Evolutionary conservation across 2,329 filamentous ascomycete species (phyloP), one percentile per base, ranked within the genome.

Genomic region (Fusarium xylarioides): DNA sequence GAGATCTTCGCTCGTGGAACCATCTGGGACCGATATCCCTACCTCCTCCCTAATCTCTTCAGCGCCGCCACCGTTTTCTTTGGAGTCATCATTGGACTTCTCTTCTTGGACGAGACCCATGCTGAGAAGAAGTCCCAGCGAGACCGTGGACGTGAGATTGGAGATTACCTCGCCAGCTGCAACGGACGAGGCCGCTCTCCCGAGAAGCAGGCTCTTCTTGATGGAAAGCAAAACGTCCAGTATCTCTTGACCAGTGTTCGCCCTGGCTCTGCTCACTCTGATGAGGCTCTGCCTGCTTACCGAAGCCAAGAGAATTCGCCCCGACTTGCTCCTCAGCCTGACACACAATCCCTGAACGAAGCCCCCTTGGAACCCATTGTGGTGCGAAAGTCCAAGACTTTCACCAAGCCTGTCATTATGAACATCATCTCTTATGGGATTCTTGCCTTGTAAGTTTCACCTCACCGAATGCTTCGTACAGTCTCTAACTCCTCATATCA

Each of bases 51-150:
- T 40, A 98, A 98, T 81, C 83, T 97, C n/a, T 92, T 97, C 74
- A 97, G 95, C 82, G 92, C 94, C 37, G 85, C 86, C n/a, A 90
- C 96, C 21, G 92, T 97, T 15, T 83, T 92, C 43, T 85, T 93
- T 70, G 94, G 95, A 23, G 91, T 97, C 52, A 80, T 91, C 8
- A 88, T 96, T 59, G 95, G 95, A 23, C 85, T 97, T 61, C 83
- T 98, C 26, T 98, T 97, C 79, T 86, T 99, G 62, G 95, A 99
- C 80, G 96, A 99, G 84, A 98, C 96, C 3, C 96, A 99, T 79
- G 89, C 91, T 55, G 91, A 93, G 80, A 93, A 93, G 85, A 97
- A 93, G 84, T 82, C 91, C 74, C 87, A 91, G 63, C 90, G 89
- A 49, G 96, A 99, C 81, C 85, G 88, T 40, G 95, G 95, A 10